These are phyloP conservation scores for Alternaria solani DNA, from an alignment of 2,329 filamentous ascomycete genomes.

Conservation along the genomic window DNA sequence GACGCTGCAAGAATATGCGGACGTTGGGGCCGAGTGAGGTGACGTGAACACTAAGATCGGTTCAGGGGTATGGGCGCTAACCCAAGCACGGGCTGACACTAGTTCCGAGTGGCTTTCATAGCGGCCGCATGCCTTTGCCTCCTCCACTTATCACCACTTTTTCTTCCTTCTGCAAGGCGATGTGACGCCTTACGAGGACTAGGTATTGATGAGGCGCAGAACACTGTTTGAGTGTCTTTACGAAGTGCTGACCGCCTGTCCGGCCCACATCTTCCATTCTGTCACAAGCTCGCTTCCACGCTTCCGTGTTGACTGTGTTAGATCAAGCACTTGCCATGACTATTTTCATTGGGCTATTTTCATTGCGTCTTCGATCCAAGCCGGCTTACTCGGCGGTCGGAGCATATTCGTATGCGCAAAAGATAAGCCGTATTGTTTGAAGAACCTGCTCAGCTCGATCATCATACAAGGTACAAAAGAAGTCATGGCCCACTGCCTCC, in stretches of 20 bases:
- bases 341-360: slow-evolving; percentile 33
- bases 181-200: background rate
- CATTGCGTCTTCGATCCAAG: slow-evolving; percentile 15
- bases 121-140: slow-evolving; percentile 20
- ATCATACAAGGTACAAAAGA: slow-evolving; percentile 32
- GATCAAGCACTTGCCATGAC: slow-evolving; percentile 22
- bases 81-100: slow-evolving; percentile 11
- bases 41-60: slow-evolving; percentile 26
- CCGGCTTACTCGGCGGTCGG: slow-evolving; percentile 11
- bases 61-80: slow-evolving; percentile 20
- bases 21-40: slow-evolving; percentile 23
- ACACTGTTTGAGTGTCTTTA: slow-evolving; percentile 16
- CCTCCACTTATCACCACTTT: slow-evolving; percentile 14
- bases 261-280: slow-evolving; percentile 22
- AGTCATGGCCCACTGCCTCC: slow-evolving; percentile 16
- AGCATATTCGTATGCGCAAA: slow-evolving; percentile 10
- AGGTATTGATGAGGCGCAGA: slow-evolving; percentile 20
- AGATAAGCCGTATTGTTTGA: slow-evolving; percentile 18
- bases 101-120: slow-evolving; percentile 27
- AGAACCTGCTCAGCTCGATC: slow-evolving; percentile 15
- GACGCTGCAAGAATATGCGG: slow-evolving; percentile 20
- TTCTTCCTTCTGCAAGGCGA: slow-evolving; percentile 5
- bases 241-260: slow-evolving; percentile 25
- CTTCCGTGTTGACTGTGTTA: slow-evolving; percentile 17
- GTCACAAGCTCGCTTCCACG: slow-evolving; percentile 28